phyloP scores from a whole-genome alignment of 2,329 filamentous ascomycete species.

The Exophiala mesophila region DNA sequence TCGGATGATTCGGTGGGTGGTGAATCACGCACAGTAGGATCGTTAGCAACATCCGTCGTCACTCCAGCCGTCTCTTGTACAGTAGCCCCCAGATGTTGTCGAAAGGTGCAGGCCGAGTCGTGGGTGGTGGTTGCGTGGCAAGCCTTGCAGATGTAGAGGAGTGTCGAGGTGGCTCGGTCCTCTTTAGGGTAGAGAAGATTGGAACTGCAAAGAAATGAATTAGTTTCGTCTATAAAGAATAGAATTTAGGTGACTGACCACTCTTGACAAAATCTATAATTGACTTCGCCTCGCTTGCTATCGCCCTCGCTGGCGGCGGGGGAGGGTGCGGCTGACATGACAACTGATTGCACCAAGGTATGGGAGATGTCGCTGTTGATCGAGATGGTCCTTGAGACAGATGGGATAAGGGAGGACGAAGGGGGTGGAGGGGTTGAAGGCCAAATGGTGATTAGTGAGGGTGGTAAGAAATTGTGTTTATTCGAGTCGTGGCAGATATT shows the following conservation, averaged over 20 bases:
- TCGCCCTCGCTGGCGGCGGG: constrained; percentile 37
- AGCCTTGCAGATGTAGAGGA: constrained; percentile 94
- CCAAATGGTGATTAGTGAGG: too few relatives aligned
- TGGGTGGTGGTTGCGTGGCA: constrained; percentile 89
- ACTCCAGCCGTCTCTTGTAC: constrained; percentile 95
- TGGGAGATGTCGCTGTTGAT: background rate
- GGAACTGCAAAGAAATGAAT: constrained; percentile 51
- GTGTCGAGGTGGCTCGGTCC: constrained; percentile 73
- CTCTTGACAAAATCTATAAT: constrained; percentile 96
- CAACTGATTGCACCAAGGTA: background rate
- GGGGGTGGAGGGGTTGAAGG: background rate
- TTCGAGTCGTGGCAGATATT: background rate
- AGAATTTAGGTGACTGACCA: constrained; percentile 52
- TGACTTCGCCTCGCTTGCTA: constrained; percentile 57
- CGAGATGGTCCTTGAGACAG: background rate
- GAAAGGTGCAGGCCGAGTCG: constrained; percentile 85
- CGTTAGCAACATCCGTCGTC: constrained; percentile 91
- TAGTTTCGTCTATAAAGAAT: background rate
- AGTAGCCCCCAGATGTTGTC: constrained; percentile 85
- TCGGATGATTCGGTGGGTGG: constrained; percentile 45
- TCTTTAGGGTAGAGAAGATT: constrained; percentile 98
- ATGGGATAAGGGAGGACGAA: background rate
- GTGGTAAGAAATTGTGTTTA: too few relatives aligned
- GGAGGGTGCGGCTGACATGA: constrained; percentile 34
- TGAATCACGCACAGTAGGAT: constrained; percentile 74